Conservation (phyloP, 345 rosid species). For the Eutrema heterophyllum region DNA sequence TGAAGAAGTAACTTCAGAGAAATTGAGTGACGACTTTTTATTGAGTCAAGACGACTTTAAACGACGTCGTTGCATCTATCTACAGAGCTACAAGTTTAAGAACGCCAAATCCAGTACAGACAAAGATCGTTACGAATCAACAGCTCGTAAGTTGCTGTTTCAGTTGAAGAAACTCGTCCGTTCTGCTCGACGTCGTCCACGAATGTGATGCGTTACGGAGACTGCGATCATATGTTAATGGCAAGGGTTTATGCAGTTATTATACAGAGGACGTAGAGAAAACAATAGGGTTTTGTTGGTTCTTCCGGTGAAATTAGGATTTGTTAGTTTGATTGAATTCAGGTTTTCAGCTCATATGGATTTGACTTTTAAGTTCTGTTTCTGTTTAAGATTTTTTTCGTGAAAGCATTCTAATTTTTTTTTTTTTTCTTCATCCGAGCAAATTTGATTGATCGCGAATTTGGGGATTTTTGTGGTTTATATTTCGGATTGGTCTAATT, state of each 20-base stretch:
- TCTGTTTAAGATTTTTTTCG: too few species aligned
- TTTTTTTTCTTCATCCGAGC: too few species aligned
- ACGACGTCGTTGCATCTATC: not conserved
- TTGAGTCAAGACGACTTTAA: not conserved
- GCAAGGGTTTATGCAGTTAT: not conserved
- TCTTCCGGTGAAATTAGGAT: not conserved
- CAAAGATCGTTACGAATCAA: not conserved
- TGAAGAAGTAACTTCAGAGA: slow-evolving; percentile 5
- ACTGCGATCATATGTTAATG: not conserved
- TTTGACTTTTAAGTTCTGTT: too few species aligned
- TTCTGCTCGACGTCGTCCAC: not conserved
- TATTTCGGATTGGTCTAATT: too few species aligned
- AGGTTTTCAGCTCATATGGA: too few species aligned
- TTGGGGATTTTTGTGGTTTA: too few species aligned
- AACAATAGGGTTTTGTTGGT: not conserved
- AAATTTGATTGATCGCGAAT: too few species aligned
- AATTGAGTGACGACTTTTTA: not conserved
- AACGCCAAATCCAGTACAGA: not conserved
- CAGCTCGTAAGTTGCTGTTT: not conserved
- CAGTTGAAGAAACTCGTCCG: slow-evolving; percentile 22
- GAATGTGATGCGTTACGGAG: not conserved
- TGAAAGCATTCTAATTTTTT: too few species aligned
- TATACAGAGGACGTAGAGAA: not conserved
- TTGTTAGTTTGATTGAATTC: not conserved
- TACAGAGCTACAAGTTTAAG: slow-evolving; percentile 14